Evolutionary conservation across 192 early-diverging fungal species (phyloP).

Genomic region (Coemansia sp.): DNA sequence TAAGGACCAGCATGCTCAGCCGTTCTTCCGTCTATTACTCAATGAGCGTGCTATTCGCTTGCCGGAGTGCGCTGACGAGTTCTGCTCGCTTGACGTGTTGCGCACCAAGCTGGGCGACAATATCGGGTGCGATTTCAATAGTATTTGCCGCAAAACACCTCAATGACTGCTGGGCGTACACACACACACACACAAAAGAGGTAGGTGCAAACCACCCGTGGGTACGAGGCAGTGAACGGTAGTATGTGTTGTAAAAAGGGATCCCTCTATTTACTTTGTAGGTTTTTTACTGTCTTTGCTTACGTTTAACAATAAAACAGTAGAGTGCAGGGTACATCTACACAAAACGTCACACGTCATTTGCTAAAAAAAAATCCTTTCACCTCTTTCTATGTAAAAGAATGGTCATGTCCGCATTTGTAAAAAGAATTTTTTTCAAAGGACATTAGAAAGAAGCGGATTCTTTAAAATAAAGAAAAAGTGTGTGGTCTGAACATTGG

Average conservation of each 20-base stretch:
- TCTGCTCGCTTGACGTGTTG: constrained; percentile 30
- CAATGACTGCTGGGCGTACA: not conserved
- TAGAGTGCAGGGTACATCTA: not conserved
- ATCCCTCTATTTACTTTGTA: not conserved
- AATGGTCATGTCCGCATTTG: not conserved
- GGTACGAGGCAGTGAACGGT: constrained; percentile 2
- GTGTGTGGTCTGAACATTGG: not conserved
- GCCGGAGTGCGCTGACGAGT: constrained; percentile 15
- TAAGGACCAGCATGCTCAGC: constrained; percentile 13
- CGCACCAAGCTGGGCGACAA: constrained; percentile 22
- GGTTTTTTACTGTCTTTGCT: not conserved
- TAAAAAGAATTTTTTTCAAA: not conserved
- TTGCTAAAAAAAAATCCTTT: not conserved
- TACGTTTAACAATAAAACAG: constrained; percentile 9
- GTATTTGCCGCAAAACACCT: constrained; percentile 13
- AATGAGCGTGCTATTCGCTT: constrained; percentile 33
- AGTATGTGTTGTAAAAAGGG: not conserved
- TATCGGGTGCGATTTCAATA: constrained; percentile 35
- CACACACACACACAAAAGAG: not conserved
- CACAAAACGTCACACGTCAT: not conserved
- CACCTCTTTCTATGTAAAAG: not conserved
- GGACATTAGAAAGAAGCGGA: not conserved
- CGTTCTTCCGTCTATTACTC: constrained; percentile 31
- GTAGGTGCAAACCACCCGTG: not conserved
- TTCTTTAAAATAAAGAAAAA: not conserved